These are phyloP conservation scores for Pichia manshurica DNA, from an alignment of 805 yeast genomes.

Conservation along the genomic window DNA sequence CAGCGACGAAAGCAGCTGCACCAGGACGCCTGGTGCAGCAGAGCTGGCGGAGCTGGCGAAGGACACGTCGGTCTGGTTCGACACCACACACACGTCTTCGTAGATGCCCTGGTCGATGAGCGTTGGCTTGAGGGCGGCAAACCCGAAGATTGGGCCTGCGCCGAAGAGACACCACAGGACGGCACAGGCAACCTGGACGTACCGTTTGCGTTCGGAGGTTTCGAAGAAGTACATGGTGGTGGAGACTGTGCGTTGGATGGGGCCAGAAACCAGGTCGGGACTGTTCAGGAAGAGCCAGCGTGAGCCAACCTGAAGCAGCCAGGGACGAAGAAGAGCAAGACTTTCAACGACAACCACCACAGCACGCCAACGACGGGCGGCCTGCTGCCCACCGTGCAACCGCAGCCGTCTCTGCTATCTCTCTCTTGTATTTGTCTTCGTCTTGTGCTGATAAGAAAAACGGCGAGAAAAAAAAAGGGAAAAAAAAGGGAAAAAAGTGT, in stretches of 20 bases:
- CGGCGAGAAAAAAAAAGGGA: too few species aligned
- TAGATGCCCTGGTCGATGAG: constrained; percentile 45
- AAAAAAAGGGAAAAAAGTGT: too few species aligned
- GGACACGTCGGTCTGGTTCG: constrained; percentile 8
- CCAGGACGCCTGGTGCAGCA: too few species aligned
- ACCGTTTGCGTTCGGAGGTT: constrained; percentile 25
- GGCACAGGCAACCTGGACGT: constrained; percentile 44
- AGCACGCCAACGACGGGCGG: too few species aligned
- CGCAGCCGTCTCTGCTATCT: too few species aligned
- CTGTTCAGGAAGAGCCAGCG: background rate
- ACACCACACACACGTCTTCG: constrained; percentile 33
- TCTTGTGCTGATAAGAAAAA: too few species aligned
- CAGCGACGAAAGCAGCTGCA: background rate
- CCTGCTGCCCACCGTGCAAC: too few species aligned
- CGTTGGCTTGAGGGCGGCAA: constrained; percentile 54
- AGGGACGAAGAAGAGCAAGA: constrained; percentile 3
- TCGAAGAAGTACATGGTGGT: constrained; percentile 31
- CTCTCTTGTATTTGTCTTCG: too few species aligned
- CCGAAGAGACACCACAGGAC: constrained; percentile 50
- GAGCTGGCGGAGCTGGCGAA: background rate
- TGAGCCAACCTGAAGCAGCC: constrained; percentile 1
- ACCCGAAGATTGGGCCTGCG: constrained; percentile 56
- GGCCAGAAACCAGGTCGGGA: too few species aligned
- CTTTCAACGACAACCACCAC: too few species aligned
- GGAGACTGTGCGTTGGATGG: too few species aligned